These are phyloP conservation scores for Trichosporon coremiiforme DNA, from an alignment of 1,284 basidiomycete genomes.

Conservation along the genomic window DNA sequence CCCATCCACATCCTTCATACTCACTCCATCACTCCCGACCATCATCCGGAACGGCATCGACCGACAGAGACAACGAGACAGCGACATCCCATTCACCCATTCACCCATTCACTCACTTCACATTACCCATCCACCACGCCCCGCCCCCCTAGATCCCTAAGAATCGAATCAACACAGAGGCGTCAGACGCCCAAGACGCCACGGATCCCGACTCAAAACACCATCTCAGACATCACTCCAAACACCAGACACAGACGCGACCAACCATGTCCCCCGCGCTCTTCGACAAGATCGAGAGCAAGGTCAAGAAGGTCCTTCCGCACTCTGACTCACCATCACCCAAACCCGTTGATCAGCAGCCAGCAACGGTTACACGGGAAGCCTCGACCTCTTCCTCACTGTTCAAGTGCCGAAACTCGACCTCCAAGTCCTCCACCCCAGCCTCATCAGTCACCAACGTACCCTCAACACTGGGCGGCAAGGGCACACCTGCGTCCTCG, in stretches of 20 bases:
- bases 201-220: background rate
- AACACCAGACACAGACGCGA: background rate
- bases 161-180: background rate
- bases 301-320: constrained; percentile 16
- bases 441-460: background rate
- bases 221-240: background rate
- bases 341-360: no score
- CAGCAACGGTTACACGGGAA: background rate
- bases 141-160: no score
- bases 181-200: background rate
- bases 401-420: background rate
- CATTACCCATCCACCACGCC: no score
- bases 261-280: background rate
- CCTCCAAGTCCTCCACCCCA: background rate
- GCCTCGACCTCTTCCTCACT: background rate
- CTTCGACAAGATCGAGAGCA: constrained; percentile 14
- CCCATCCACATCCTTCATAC: background rate
- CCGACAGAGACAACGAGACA: no score
- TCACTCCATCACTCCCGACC: no score
- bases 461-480: background rate
- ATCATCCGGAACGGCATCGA: no score
- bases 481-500: background rate
- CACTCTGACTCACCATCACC: background rate
- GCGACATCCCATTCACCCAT: no score
- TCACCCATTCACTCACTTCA: no score